Base-by-base conservation (phyloP, 2,329 filamentous ascomycete species). In the Colletotrichum filicis region DNA sequence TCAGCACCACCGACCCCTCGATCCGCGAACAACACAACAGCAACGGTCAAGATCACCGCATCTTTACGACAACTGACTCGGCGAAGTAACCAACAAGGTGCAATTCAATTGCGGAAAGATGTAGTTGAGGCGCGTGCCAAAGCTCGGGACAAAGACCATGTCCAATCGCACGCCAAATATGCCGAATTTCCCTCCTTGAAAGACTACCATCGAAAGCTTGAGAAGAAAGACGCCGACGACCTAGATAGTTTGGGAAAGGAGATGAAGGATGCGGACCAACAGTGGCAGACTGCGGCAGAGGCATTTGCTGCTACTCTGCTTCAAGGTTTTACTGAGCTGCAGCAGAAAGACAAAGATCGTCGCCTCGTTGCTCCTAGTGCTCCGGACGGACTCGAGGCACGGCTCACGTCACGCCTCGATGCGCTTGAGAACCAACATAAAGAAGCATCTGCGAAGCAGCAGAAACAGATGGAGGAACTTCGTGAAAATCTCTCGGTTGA, bases 361-460 rank as follows among this genome's bases (percentile, higher is more conserved):
- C 59, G 59, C 66, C 22, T 12, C 16, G 49, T 24, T 32, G 22
- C 11, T 5, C 12, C 66, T 16, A 49, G n/a, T 24, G 9, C 22
- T 7, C 4, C 22, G n/a, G 58, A 62, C 14, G 24, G 37, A 22
- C 57, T 62, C 22, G 68, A 66, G 32, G 12, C 46, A 32, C 42
- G 26, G 28, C 26, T 56, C 32, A 62, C 26, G 4, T 55, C 65
- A 24, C 72, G 61, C n/a, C 37, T 68, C 11, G 74, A 73, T 46
- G 66, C 62, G 19, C 37, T 71, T 8, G 69, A 73, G 11, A 66
- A 61, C 26, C 69, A 55, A n/a, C 64, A 69, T 37, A 55, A 55
- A 30, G 73, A 73, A 26, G 22, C 56, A 24, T 16, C 69, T 62
- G 49, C 75, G 71, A 55, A 74, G 77, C 61, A 73, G 73, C 11